Evolutionary conservation across 2,329 filamentous ascomycete genomes (phyloP), one percentile per base, ranked within the genome.

Genomic region (Stachybotrys elegans): DNA sequence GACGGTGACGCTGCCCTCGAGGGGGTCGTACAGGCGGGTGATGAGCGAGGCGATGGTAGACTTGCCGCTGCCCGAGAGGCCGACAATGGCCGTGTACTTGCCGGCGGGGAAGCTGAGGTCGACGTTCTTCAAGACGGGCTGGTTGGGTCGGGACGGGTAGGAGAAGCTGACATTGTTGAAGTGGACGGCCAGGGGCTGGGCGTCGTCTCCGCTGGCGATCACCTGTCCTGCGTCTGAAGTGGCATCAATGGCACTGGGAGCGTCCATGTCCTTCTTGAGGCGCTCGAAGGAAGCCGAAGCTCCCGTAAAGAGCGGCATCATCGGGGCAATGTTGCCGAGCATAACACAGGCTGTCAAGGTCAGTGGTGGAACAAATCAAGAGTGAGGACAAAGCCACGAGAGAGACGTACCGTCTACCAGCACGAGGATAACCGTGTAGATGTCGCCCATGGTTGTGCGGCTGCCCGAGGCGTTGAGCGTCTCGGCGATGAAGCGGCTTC

Each of bases 371-470:
- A n/a, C n/a, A n/a, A n/a, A n/a, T n/a, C n/a, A n/a, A n/a, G n/a
- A n/a, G n/a, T n/a, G n/a, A n/a, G n/a, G n/a, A n/a, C n/a, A n/a
- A n/a, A n/a, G n/a, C n/a, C n/a, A n/a, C n/a, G 13, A 19, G 11
- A 47, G 16, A 11, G 19, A 48, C 63, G 50, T 61, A 71, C 69
- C 78, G 50, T 84, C 81, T 2, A 84, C 69, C 11, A 84, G 76
- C 22, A 84, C 65, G 43, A 84, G 80, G 12, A 84, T 78, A 22
- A 83, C 80, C 1, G 79, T 81, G 51, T 83, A 84, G 14, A 81
- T 69, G n/a, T 66, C 59, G 29, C 72, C 70, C 8, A 74, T 65
- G 1, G 67, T 67, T 5, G 63, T 56, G 16, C 60, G 61, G 21
- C 56, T 49, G 1, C 55, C 55, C 19, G 59, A 57, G 4, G 64